phyloP scores from a whole-genome alignment of 306 rosid species.

The Castanospermum australe region DNA sequence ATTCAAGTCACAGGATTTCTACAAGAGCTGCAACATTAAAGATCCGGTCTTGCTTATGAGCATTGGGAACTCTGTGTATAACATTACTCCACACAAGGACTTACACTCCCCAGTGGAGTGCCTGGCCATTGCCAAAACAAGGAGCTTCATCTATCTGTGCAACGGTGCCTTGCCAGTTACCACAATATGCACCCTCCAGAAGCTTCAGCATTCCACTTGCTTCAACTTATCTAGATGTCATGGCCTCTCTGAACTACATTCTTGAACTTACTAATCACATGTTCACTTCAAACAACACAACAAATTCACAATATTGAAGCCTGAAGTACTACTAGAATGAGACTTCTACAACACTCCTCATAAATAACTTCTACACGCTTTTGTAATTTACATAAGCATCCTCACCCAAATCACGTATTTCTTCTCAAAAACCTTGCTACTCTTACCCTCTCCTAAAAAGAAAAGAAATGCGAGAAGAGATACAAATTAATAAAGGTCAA shows the following conservation, averaged over 20 bases:
- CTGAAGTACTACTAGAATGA: background rate
- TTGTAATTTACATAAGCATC: conserved; percentile 18
- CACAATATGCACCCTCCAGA: background rate
- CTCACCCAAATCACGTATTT: conserved; percentile 8
- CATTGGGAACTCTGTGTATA: no score
- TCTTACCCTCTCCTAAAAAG: background rate
- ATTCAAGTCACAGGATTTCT: no score
- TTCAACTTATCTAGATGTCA: background rate
- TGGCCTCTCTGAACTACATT: background rate
- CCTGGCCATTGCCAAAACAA: no score
- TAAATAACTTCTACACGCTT: conserved; percentile 2
- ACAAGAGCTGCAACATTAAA: no score
- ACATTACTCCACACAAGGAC: no score
- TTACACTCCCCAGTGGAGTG: no score
- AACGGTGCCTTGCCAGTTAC: no score
- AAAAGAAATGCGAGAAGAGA: background rate
- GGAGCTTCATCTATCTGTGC: no score
- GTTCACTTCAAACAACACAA: background rate
- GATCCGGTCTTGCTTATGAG: no score
- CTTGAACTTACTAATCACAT: background rate
- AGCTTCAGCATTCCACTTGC: background rate
- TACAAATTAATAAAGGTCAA: conserved; percentile 4
- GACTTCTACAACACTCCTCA: background rate
- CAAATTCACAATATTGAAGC: conserved; percentile 1
- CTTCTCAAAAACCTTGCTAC: conserved; percentile 16